phyloP scores from a whole-genome alignment of 1,284 basidiomycete genomes.

The Chiua sp. region DNA sequence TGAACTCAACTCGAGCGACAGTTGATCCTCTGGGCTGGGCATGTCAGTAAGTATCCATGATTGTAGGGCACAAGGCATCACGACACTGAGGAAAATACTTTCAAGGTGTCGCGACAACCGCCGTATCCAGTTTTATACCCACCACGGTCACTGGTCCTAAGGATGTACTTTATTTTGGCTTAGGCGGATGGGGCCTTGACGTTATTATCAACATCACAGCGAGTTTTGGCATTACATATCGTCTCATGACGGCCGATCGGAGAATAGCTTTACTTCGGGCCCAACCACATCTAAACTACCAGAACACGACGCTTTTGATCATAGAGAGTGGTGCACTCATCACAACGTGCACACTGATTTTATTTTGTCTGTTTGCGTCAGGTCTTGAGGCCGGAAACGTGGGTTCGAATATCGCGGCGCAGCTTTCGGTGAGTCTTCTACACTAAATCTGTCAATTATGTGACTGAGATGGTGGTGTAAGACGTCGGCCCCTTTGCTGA shows the following conservation, averaged over 20 bases:
- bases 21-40: slow-evolving; percentile 21
- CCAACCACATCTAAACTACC: slow-evolving; percentile 17
- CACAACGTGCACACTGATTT: slow-evolving; percentile 22
- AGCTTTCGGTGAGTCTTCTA: slow-evolving; percentile 18
- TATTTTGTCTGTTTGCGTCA: slow-evolving; percentile 22
- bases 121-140: slow-evolving; percentile 22
- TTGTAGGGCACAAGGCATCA: not conserved
- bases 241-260: slow-evolving; percentile 17
- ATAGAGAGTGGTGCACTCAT: slow-evolving; percentile 28
- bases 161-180: slow-evolving; percentile 11
- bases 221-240: slow-evolving; percentile 27
- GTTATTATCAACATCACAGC: slow-evolving; percentile 20
- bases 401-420: slow-evolving; percentile 22
- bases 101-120: slow-evolving; percentile 18
- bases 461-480: not conserved
- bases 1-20: slow-evolving; percentile 4
- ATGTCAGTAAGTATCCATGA: slow-evolving; percentile 21
- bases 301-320: slow-evolving; percentile 15
- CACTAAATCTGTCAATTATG: not conserved
- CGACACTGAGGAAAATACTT: not conserved
- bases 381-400: slow-evolving; percentile 18
- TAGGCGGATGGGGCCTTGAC: slow-evolving; percentile 26
- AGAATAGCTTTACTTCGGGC: slow-evolving; percentile 5
- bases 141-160: slow-evolving; percentile 3
- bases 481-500: slow-evolving; percentile 25